A percentile compares a stretch with the other conserved stretches of the same genome.
phyloP scores from a whole-genome alignment of 352 stramenopile species.

The Pythium utonaiense region DNA sequence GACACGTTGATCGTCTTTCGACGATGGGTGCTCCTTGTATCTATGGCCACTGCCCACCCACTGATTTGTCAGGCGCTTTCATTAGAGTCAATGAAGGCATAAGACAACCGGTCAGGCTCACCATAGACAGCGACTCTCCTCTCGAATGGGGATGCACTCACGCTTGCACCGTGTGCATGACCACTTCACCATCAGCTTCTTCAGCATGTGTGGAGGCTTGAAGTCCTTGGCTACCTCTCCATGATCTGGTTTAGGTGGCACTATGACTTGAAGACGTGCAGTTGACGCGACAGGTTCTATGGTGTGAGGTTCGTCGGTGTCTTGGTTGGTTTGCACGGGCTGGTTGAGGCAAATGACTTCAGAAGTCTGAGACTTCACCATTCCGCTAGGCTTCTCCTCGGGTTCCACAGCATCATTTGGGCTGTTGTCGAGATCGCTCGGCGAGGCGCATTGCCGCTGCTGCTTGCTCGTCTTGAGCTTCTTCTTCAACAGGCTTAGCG shows the following conservation, averaged over 20 bases:
- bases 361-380: neutral
- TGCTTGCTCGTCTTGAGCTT: constrained; percentile 7
- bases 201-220: neutral
- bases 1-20: constrained; percentile 29
- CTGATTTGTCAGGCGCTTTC: neutral
- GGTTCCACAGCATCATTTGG: neutral
- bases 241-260: neutral
- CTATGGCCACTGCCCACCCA: constrained; percentile 47
- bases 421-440: neutral
- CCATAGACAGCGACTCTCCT: constrained; percentile 78
- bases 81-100: neutral
- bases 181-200: constrained; percentile 54
- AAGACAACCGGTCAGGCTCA: constrained; percentile 11
- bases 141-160: constrained; percentile 73
- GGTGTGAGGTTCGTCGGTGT: no score
- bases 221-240: neutral
- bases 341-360: no score
- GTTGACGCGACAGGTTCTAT: no score
- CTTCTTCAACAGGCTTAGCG: constrained; percentile 25
- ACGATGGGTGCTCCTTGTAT: constrained; percentile 69
- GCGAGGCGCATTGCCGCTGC: neutral
- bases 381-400: neutral
- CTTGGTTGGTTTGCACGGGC: no score
- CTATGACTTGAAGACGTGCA: neutral
- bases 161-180: constrained; percentile 51